Evolutionary conservation across 768 basidiomycete genomes (phyloP).

Genomic region (Tricholoma furcatifolium): DNA sequence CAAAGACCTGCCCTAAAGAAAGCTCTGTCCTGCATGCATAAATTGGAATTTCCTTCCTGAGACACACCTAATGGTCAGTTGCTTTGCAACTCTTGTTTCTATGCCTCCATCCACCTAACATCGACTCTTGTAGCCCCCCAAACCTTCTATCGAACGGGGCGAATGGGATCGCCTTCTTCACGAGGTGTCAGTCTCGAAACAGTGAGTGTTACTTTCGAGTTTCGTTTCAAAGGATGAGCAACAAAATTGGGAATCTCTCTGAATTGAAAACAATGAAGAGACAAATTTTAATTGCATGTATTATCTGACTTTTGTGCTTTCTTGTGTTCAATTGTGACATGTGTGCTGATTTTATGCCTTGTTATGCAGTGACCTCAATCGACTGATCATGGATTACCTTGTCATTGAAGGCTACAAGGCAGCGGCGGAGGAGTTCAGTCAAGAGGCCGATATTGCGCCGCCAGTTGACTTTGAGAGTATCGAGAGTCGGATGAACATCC

Average conservation of each 20-base stretch:
- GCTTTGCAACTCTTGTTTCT: background rate
- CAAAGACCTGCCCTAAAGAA: slow-evolving; percentile 35
- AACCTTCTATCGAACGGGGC: slow-evolving; percentile 63
- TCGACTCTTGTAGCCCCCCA: slow-evolving; percentile 37
- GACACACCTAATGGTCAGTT: slow-evolving; percentile 35
- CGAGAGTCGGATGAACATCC: slow-evolving; percentile 91
- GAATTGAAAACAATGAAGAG: slow-evolving; percentile 65
- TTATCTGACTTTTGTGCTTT: slow-evolving; percentile 67
- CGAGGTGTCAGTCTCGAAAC: slow-evolving; percentile 81
- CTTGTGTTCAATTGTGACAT: slow-evolving; percentile 18
- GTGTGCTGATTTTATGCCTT: slow-evolving; percentile 21
- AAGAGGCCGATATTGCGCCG: slow-evolving; percentile 75
- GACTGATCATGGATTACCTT: slow-evolving; percentile 95
- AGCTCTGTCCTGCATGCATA: slow-evolving; percentile 19
- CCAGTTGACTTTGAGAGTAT: slow-evolving; percentile 90
- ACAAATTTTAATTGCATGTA: slow-evolving; percentile 68
- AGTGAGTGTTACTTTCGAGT: slow-evolving; percentile 59
- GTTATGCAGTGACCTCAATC: slow-evolving; percentile 82
- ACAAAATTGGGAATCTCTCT: slow-evolving; percentile 99
- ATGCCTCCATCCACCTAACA: slow-evolving; percentile 6
- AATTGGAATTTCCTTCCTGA: slow-evolving; percentile 22
- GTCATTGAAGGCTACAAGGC: slow-evolving; percentile 97
- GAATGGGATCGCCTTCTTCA: slow-evolving; percentile 87
- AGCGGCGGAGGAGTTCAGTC: slow-evolving; percentile 92
- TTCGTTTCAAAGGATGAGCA: slow-evolving; percentile 54